phyloP scores from a whole-genome alignment of 2,329 filamentous ascomycete genomes.

The Lachnellula suecica region DNA sequence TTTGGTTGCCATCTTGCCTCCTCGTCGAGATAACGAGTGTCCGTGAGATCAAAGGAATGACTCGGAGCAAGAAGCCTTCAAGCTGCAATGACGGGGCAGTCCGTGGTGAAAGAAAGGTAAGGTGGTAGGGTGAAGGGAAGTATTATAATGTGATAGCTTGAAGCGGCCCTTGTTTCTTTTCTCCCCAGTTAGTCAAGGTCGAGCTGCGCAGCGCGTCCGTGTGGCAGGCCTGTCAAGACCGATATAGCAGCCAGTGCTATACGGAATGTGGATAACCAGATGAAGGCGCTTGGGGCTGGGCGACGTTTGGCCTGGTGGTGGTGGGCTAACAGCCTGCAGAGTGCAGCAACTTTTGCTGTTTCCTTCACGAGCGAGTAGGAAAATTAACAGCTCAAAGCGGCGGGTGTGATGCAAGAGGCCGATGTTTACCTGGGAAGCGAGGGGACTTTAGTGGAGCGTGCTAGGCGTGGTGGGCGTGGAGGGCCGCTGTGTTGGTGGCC shows the following conservation, averaged over 20 bases:
- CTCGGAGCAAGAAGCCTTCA: slow-evolving; percentile 26
- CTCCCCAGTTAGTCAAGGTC: slow-evolving; percentile 18
- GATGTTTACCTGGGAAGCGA: slow-evolving; percentile 5
- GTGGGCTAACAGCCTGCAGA: slow-evolving; percentile 15
- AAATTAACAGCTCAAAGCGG: slow-evolving; percentile 9
- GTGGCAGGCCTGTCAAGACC: slow-evolving; percentile 17
- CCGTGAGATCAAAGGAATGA: slow-evolving; percentile 27
- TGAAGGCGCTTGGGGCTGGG: slow-evolving; percentile 13
- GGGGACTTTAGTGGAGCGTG: background rate
- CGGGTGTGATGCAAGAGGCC: slow-evolving; percentile 17
- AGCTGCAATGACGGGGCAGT: slow-evolving; percentile 29
- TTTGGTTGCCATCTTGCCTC: slow-evolving; percentile 31
- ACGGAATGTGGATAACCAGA: slow-evolving; percentile 17
- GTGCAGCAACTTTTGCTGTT: slow-evolving; percentile 16
- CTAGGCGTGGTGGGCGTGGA: background rate
- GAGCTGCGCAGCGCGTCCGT: slow-evolving; percentile 21
- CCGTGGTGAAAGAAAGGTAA: slow-evolving; percentile 23
- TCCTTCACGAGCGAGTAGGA: background rate
- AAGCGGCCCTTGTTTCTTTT: slow-evolving; percentile 15
- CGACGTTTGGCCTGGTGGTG: slow-evolving; percentile 5
- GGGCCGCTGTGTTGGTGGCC: background rate
- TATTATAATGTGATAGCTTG: slow-evolving; percentile 30
- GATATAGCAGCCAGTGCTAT: slow-evolving; percentile 32
- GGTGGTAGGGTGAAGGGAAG: slow-evolving; percentile 16
- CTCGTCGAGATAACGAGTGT: slow-evolving; percentile 24